Percentiles rank a stretch among this genome's conserved stretches.
Evolutionary conservation across 2,329 filamentous ascomycete species (phyloP).

Genomic region (Neocucurbitaria cava): DNA sequence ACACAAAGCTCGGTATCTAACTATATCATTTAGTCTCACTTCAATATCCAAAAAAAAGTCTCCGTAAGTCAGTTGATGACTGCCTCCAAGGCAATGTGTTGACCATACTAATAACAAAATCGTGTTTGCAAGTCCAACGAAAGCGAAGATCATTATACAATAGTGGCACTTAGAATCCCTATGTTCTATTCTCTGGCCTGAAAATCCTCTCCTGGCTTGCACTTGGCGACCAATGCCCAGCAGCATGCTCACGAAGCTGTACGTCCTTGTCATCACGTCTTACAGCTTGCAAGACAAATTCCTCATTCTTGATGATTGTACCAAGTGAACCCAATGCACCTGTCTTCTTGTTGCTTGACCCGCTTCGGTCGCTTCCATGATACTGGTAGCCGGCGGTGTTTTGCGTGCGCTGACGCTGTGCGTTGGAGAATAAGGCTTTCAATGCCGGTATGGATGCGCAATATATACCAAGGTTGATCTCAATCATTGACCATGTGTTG

Average conservation of each 20-base stretch:
- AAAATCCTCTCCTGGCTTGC: not conserved
- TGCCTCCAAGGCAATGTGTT: too few relatives aligned
- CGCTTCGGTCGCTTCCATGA: slow-evolving; percentile 26
- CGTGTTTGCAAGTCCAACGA: too few relatives aligned
- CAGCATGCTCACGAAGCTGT: not conserved
- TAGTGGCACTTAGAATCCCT: too few relatives aligned
- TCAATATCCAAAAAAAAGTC: too few relatives aligned
- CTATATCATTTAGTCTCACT: too few relatives aligned
- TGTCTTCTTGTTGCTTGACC: not conserved
- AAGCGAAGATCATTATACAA: too few relatives aligned
- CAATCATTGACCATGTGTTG: slow-evolving; percentile 89
- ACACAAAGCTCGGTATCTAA: too few relatives aligned
- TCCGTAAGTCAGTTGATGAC: too few relatives aligned
- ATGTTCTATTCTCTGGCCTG: not conserved
- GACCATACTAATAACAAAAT: too few relatives aligned
- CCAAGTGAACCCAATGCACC: not conserved
- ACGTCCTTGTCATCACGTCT: not conserved
- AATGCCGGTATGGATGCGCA: slow-evolving; percentile 87
- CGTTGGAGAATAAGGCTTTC: slow-evolving; percentile 68
- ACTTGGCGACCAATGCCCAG: not conserved
- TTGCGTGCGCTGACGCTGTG: slow-evolving; percentile 15
- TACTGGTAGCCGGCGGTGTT: slow-evolving; percentile 20
- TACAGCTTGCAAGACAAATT: not conserved
- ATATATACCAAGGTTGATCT: slow-evolving; percentile 86
- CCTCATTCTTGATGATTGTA: slow-evolving; percentile 1